Conservation (phyloP, 805 yeast species). For the Pichia scutulata region DNA sequence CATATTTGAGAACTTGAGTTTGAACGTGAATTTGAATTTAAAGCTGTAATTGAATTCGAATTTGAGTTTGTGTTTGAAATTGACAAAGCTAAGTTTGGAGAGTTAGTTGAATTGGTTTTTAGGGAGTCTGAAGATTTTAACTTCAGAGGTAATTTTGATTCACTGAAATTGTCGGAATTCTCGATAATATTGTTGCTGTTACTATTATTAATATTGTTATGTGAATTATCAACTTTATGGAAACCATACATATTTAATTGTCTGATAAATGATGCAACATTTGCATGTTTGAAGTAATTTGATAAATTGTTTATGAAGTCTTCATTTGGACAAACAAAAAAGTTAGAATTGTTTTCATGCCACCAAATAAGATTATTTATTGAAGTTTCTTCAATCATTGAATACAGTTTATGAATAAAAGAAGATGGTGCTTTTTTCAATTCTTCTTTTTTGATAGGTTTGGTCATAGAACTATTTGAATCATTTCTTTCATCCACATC, state of each 20-base stretch:
- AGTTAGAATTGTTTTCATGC: slow-evolving; percentile 59
- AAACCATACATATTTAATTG: slow-evolving; percentile 80
- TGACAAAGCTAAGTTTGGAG: not conserved
- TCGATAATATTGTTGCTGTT: not conserved
- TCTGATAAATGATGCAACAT: slow-evolving; percentile 70
- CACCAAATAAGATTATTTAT: slow-evolving; percentile 80
- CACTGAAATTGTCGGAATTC: not conserved
- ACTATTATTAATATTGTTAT: slow-evolving; percentile 15
- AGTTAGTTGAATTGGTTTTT: slow-evolving; percentile 6
- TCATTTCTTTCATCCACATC: not conserved
- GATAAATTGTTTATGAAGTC: slow-evolving; percentile 70
- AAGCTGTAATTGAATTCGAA: not conserved
- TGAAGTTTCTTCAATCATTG: slow-evolving; percentile 76
- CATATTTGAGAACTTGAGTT: slow-evolving; percentile 32
- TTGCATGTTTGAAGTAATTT: slow-evolving; percentile 71
- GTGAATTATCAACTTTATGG: slow-evolving; percentile 56
- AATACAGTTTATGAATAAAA: slow-evolving; percentile 84
- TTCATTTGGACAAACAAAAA: slow-evolving; percentile 77
- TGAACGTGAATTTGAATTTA: slow-evolving; percentile 1
- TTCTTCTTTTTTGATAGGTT: slow-evolving; percentile 6
- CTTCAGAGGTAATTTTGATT: slow-evolving; percentile 4
- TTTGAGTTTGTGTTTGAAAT: slow-evolving; percentile 1
- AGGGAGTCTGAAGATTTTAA: not conserved
- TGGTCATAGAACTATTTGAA: not conserved
- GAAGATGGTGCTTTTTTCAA: slow-evolving; percentile 22